Evolutionary conservation across 805 yeast genomes (phyloP).

Genomic region (Starmerella apis): DNA sequence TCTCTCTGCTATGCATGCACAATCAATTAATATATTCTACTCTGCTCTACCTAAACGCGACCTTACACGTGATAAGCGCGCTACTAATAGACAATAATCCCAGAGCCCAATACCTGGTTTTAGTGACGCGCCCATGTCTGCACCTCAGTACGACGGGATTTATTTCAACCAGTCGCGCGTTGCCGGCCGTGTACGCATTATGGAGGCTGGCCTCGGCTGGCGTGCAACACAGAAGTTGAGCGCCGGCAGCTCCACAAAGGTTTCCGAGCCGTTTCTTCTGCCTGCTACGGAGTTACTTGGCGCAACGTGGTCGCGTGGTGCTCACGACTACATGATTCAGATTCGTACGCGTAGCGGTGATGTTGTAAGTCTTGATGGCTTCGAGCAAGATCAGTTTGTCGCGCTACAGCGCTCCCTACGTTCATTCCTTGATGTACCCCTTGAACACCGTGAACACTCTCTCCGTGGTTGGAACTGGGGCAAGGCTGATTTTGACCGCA

Average conservation of each 20-base stretch:
- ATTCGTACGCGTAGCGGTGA: conserved; percentile 83
- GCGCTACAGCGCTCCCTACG: conserved; percentile 74
- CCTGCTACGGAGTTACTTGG: conserved; percentile 77
- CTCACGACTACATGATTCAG: conserved; percentile 81
- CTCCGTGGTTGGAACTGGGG: conserved; percentile 99
- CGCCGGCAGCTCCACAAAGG: conserved; percentile 39
- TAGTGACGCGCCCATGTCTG: conserved; percentile 6
- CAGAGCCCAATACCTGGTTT: not conserved
- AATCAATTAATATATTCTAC: too few species aligned
- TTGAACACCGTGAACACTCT: conserved; percentile 84
- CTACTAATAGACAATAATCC: not conserved
- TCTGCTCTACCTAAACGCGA: too few species aligned
- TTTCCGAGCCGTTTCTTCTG: conserved; percentile 66
- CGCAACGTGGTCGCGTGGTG: conserved; percentile 85
- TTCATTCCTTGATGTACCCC: conserved; percentile 56
- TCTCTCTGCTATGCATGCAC: too few species aligned
- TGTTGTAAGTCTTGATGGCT: conserved; percentile 82
- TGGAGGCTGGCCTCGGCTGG: conserved; percentile 98
- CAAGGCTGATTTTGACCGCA: conserved; percentile 77
- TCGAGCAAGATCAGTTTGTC: conserved; percentile 69
- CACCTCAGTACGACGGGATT: conserved; percentile 64
- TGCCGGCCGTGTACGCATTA: conserved; percentile 85
- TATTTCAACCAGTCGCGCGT: conserved; percentile 76
- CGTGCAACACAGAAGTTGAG: conserved; percentile 46
- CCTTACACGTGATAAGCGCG: conserved; percentile 7